Conservation (phyloP, 805 yeast genomes). For the Nakazawaea wickerhamii region DNA sequence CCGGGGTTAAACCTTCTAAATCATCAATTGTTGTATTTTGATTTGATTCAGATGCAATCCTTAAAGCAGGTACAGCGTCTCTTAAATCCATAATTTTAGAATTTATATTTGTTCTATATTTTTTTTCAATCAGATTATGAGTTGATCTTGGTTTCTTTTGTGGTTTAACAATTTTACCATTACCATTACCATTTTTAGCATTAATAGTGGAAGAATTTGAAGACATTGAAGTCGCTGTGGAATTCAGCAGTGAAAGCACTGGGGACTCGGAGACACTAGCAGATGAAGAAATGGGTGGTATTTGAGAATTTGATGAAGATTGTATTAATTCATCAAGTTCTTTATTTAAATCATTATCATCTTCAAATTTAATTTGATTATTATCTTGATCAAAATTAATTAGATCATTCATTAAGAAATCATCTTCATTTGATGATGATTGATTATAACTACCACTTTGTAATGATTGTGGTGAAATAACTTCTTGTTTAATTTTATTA, state of each 20-base stretch:
- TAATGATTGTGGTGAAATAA: slow-evolving; percentile 8
- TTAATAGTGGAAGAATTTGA: not conserved
- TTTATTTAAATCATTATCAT: not conserved
- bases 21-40: slow-evolving; percentile 34
- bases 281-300: slow-evolving; percentile 2
- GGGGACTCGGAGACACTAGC: slow-evolving; percentile 2
- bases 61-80: slow-evolving; percentile 73
- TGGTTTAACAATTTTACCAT: slow-evolving; percentile 34
- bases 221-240: not conserved
- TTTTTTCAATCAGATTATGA: slow-evolving; percentile 78
- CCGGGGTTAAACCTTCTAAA: slow-evolving; percentile 72
- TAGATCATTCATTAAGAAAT: slow-evolving; percentile 1
- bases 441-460: not conserved
- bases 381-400: slow-evolving; percentile 1
- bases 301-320: slow-evolving; percentile 6
- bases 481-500: slow-evolving; percentile 2
- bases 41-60: slow-evolving; percentile 51
- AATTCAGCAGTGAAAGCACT: not conserved
- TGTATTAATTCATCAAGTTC: slow-evolving; percentile 10
- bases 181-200: not conserved
- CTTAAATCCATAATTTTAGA: slow-evolving; percentile 62
- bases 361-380: not conserved
- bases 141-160: slow-evolving; percentile 47
- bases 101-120: slow-evolving; percentile 74
- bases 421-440: not conserved